Evolutionary conservation across 148 eudicot species (phyloP).

Genomic region (Silene conica): DNA sequence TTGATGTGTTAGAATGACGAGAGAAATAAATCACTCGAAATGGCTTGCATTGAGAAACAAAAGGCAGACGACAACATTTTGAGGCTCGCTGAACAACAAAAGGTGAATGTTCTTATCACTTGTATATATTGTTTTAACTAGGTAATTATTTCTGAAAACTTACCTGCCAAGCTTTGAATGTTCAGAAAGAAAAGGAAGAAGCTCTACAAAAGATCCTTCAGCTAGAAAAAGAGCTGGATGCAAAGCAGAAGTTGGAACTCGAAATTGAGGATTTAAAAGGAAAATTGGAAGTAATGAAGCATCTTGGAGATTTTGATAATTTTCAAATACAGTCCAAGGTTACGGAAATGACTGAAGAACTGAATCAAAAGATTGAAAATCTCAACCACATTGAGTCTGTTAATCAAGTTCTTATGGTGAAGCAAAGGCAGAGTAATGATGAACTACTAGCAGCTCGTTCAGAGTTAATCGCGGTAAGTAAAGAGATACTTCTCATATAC

Average conservation of each 20-base stretch:
- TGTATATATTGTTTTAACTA: neutral
- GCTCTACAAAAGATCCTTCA: slow-evolving; percentile 54
- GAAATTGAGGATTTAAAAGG: slow-evolving; percentile 82
- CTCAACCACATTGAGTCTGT: slow-evolving; percentile 38
- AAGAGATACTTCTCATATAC: too few species aligned
- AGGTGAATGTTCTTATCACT: slow-evolving; percentile 37
- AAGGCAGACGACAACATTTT: slow-evolving; percentile 64
- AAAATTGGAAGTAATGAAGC: slow-evolving; percentile 68
- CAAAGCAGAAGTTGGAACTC: slow-evolving; percentile 67
- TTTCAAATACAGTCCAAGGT: slow-evolving; percentile 50
- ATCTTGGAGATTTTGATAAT: slow-evolving; percentile 68
- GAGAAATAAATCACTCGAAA: slow-evolving; percentile 51
- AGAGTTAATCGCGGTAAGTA: slow-evolving; percentile 56
- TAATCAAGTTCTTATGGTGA: slow-evolving; percentile 42
- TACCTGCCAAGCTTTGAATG: slow-evolving; percentile 6
- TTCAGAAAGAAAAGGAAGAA: slow-evolving; percentile 83
- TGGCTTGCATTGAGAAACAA: slow-evolving; percentile 75
- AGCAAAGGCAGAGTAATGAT: slow-evolving; percentile 72
- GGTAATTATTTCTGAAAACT: neutral
- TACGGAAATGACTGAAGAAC: slow-evolving; percentile 51
- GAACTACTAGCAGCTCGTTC: slow-evolving; percentile 73
- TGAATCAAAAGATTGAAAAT: slow-evolving; percentile 50
- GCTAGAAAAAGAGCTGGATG: slow-evolving; percentile 67
- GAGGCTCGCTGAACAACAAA: slow-evolving; percentile 71
- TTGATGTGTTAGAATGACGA: slow-evolving; percentile 40